Base-by-base conservation (phyloP, 1,284 basidiomycete species). In the Puccinia coronata region DNA sequence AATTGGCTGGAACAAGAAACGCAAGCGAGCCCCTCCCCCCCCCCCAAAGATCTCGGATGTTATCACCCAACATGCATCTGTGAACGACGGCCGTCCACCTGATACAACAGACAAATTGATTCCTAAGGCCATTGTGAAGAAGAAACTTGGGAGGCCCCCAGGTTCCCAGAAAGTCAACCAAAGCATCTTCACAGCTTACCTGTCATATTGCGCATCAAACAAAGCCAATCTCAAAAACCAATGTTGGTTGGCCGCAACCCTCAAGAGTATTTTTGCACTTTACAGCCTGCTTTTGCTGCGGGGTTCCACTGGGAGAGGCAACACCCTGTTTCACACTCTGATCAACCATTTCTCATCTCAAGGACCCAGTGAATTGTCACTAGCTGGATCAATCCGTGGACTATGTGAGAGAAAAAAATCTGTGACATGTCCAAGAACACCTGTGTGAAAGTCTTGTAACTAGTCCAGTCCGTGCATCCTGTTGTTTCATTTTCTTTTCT, bases 251-350 rank as follows among this genome's bases (percentile, higher is more conserved):
- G 8, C 16, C 36, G 63, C 63, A 4, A 9, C 36, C 18, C 28
- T 65, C 8, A 36, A 65, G 28, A 39, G 31, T 39, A 31, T 65
- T 8, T 65, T 39, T 36, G 34, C 63, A 16, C 63, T 65, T 16
- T 65, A 16, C 39, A 65, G 63, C 23, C 63, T 36, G 20, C 34
- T 65, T 12, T 65, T 31, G 63, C 63, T 65, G 20, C 39, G 63
- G 18, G 63, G 63, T 39, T 39, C 39, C 34, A 65, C 11, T 8
- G 63, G 63, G 36, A 65, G 41, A 12, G 63, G 63, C 9, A 65
- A 8, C 23, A 9, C 16, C 3, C n/a, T n/a, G n/a, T n/a, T n/a
- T n/a, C n/a, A n/a, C n/a, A n/a, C n/a, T n/a, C n/a, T n/a, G n/a
- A n/a, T 36, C 4, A 39, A 43, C 18, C 63, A 65, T 65, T 65